Percentiles rank a stretch among this genome's conserved stretches.
Evolutionary conservation across 75 land plant species (phyloP).

Genomic region (Chamaecyparis obtusa): DNA sequence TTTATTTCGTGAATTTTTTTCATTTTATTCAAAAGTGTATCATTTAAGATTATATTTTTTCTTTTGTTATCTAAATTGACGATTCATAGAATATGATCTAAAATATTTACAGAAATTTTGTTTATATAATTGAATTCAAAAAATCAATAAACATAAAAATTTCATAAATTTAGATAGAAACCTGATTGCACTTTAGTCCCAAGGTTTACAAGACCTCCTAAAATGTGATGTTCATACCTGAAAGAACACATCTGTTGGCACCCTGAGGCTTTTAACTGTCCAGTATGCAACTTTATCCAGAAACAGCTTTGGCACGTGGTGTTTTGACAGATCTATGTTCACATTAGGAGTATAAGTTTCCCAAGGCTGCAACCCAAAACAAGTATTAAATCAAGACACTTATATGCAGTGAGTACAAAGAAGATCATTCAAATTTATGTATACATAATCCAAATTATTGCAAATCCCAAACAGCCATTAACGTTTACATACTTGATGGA

Average conservation of each 20-base stretch:
- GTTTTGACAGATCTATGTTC: constrained; percentile 56
- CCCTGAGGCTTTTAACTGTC: constrained; percentile 51
- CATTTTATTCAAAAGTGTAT: too few relatives aligned
- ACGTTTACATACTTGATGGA: too few relatives aligned
- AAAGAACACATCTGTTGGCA: constrained; percentile 61
- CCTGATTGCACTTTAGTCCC: background rate
- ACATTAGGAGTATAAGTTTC: constrained; percentile 48
- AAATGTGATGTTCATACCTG: constrained; percentile 27
- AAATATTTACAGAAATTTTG: too few relatives aligned
- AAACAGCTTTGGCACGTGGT: constrained; percentile 37
- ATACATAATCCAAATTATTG: too few relatives aligned
- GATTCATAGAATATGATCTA: too few relatives aligned
- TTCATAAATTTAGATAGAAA: background rate
- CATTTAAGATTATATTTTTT: too few relatives aligned
- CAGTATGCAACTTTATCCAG: constrained; percentile 50
- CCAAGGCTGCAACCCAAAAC: constrained; percentile 41
- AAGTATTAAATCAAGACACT: background rate
- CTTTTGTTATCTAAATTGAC: too few relatives aligned
- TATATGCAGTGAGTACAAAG: background rate
- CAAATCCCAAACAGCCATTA: too few relatives aligned
- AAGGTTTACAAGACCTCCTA: background rate
- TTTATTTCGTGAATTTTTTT: too few relatives aligned
- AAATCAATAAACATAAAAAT: too few relatives aligned
- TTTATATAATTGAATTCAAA: too few relatives aligned
- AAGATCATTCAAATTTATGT: background rate